Evolutionary conservation across 2,329 filamentous ascomycete species (phyloP).

Genomic region (Pestalotiopsis fici): DNA sequence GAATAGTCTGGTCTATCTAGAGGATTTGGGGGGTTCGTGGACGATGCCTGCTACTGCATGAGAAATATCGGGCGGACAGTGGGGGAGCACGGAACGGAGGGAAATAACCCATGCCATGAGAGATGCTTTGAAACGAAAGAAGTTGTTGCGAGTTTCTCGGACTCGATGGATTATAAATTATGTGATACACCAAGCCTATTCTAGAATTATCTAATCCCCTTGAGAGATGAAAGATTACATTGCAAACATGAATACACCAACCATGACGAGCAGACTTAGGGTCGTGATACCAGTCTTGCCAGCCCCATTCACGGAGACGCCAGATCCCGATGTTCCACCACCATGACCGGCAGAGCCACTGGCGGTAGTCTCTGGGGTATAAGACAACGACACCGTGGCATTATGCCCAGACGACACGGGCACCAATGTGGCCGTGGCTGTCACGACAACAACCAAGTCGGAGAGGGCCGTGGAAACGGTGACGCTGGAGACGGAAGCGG

Average conservation of each 20-base stretch:
- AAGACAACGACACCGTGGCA: background rate
- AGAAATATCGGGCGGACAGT: background rate
- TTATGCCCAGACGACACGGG: background rate
- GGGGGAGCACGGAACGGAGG: background rate
- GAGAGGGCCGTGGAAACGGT: background rate
- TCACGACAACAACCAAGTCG: background rate
- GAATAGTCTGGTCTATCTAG: background rate
- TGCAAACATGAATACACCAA: background rate
- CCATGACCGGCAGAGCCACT: background rate
- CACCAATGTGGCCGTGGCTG: background rate
- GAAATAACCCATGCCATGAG: background rate
- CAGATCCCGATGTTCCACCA: background rate
- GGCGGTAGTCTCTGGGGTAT: background rate
- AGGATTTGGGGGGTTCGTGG: background rate
- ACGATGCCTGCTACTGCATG: background rate
- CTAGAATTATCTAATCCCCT: background rate
- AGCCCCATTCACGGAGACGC: background rate
- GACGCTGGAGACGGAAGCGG: background rate
- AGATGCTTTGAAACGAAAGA: background rate
- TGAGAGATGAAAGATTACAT: background rate
- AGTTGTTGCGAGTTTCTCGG: background rate
- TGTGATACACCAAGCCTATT: background rate
- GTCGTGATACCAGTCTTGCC: background rate
- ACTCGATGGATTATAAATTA: background rate
- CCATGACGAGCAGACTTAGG: background rate